phyloP scores from a whole-genome alignment of 805 yeast genomes.

The Candida yuanshanica region DNA sequence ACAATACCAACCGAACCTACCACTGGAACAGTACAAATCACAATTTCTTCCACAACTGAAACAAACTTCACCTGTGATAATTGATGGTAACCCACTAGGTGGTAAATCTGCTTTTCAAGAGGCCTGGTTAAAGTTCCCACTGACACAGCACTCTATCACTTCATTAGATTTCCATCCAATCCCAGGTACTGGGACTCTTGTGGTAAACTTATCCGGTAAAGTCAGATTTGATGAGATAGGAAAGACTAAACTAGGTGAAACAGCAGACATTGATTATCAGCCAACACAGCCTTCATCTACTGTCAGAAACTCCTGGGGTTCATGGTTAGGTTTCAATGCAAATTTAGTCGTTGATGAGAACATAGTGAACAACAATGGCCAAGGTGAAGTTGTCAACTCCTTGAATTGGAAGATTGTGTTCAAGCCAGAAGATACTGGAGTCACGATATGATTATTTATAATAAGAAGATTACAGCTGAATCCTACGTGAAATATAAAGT shows the following conservation, averaged over 20 bases:
- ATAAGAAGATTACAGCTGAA: no score
- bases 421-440: slow-evolving; percentile 48
- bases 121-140: slow-evolving; percentile 51
- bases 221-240: slow-evolving; percentile 78
- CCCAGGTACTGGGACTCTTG: slow-evolving; percentile 54
- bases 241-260: slow-evolving; percentile 56
- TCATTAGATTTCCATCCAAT: slow-evolving; percentile 62
- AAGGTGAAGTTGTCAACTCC: slow-evolving; percentile 47
- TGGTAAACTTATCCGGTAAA: slow-evolving; percentile 49
- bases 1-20: slow-evolving; percentile 9
- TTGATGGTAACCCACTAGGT: slow-evolving; percentile 54
- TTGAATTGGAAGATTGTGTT: slow-evolving; percentile 64
- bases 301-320: slow-evolving; percentile 55
- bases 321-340: slow-evolving; percentile 64
- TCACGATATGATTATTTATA: slow-evolving; percentile 13
- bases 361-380: slow-evolving; percentile 29
- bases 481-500: no score
- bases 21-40: slow-evolving; percentile 17
- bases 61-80: slow-evolving; percentile 44
- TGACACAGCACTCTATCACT: slow-evolving; percentile 57
- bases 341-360: slow-evolving; percentile 55
- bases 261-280: slow-evolving; percentile 41
- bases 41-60: slow-evolving; percentile 41
- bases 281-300: slow-evolving; percentile 9
- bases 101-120: slow-evolving; percentile 50